Base-by-base conservation (phyloP, 2,329 filamentous ascomycete species). In the Trichoderma sp. region DNA sequence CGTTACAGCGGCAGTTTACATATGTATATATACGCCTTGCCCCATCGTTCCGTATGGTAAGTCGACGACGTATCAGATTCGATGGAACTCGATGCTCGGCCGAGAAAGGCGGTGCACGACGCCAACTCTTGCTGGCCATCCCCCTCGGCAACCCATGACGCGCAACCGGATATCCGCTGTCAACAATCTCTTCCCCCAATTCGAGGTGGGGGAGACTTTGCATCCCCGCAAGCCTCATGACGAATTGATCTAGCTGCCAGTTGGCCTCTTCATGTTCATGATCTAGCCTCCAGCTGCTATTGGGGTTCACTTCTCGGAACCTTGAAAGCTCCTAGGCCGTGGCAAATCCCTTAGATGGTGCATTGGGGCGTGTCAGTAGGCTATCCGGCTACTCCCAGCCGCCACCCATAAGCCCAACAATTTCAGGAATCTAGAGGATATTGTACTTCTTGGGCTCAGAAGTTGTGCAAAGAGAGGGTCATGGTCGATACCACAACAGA, bases 301-400 rank as follows among this genome's bases (percentile, higher is more conserved):
- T 19, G 30, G 34, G 19, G n/a, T 60, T 24, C 45, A 28, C 9
- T 26, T 50, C 28, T 41, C 44, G 44, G 44, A n/a, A 50, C 14
- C 10, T 48, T 59, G 56, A 30, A 19, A n/a, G 24, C 44, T 60
- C 15, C 28, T 21, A n/a, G 56, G 28, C 56, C 28, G 44, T 39
- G 56, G 15, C 30, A 6, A 45, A 34, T 34, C 26, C 28, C n/a
- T n/a, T 14, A 17, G 34, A n/a, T 47, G 21, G 45, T 44, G 19
- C 17, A 34, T 60, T 21, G 30, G 57, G 57, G 21, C 47, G 44
- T 34, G 59, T 30, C n/a, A 24, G 41, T 65, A 65, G 63, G 56
- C 63, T 65, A 65, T 61, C 56, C 63, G 63, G 62, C 21, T 57
- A 64, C 34, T 47, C 39, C 19, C 21, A 24, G n/a, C n/a, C 48